Conservation (phyloP, 2,329 filamentous ascomycete species). For the Sclerotinia glacialis region DNA sequence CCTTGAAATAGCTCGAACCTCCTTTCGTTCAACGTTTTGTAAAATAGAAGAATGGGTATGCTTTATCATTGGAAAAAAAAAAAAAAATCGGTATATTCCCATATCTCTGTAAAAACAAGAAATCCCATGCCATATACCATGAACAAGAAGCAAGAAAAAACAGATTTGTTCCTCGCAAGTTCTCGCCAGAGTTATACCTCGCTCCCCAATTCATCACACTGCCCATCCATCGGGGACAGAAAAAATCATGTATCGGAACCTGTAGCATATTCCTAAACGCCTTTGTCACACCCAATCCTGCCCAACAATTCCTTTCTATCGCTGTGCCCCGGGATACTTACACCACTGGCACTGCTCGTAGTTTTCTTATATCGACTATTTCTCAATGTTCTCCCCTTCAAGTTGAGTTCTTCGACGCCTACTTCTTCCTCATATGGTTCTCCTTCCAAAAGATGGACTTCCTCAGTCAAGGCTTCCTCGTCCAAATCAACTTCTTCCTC, state of each 20-base stretch:
- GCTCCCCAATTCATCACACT: not conserved
- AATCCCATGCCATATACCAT: conserved; percentile 10
- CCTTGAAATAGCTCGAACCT: not conserved
- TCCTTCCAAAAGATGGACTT: conserved; percentile 24
- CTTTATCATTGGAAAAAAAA: conserved; percentile 8
- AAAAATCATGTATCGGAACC: not conserved
- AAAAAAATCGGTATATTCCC: conserved; percentile 3
- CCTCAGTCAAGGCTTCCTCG: conserved; percentile 26
- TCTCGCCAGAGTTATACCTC: not conserved
- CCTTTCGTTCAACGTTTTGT: not conserved
- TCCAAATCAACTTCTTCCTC: conserved; percentile 37
- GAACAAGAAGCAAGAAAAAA: conserved; percentile 10
- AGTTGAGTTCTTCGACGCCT: conserved; percentile 67
- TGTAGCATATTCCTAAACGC: conserved; percentile 29
- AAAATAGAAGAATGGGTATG: conserved; percentile 15
- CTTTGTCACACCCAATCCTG: conserved; percentile 41
- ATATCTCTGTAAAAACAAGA: conserved; percentile 16
- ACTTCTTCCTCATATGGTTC: conserved; percentile 69
- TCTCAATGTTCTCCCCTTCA: conserved; percentile 48
- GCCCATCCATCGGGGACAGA: not conserved
- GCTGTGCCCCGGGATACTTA: conserved; percentile 38
- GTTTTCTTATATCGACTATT: conserved; percentile 35
- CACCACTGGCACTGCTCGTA: conserved; percentile 35
- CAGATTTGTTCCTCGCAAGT: not conserved
- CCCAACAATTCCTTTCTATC: conserved; percentile 40